These are phyloP conservation scores for Leptodontidium sp. DNA, from an alignment of 2,329 filamentous ascomycete species.

Conservation along the genomic window DNA sequence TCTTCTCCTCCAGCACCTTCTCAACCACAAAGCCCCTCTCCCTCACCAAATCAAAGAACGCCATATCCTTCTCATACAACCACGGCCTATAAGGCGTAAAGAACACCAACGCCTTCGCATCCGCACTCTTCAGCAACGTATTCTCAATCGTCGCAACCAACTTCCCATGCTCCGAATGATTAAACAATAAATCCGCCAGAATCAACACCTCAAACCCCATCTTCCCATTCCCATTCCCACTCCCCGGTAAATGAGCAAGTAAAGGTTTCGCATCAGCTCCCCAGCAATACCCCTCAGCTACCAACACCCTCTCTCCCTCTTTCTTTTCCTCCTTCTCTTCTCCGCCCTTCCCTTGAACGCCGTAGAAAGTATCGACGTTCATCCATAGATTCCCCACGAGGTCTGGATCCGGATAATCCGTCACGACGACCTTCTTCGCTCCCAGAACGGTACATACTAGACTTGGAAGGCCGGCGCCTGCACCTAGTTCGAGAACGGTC, in stretches of 20 bases:
- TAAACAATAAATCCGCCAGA: constrained; percentile 89
- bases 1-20: constrained; percentile 80
- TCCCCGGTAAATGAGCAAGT: constrained; percentile 59
- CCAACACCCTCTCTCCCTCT: constrained; percentile 50
- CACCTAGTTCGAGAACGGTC: constrained; percentile 87
- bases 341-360: neutral
- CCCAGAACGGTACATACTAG: constrained; percentile 79
- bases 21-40: constrained; percentile 77
- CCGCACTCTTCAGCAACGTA: constrained; percentile 62
- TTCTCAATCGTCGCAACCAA: constrained; percentile 75
- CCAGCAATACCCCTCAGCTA: constrained; percentile 83
- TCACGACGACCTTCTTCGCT: constrained; percentile 77
- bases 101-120: constrained; percentile 75
- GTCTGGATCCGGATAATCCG: constrained; percentile 87
- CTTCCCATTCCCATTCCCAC: neutral
- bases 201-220: constrained; percentile 82
- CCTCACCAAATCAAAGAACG: constrained; percentile 82
- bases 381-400: constrained; percentile 80
- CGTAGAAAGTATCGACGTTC: constrained; percentile 65
- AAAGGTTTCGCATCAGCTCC: constrained; percentile 70
- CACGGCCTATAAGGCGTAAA: constrained; percentile 95
- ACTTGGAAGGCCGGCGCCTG: constrained; percentile 84
- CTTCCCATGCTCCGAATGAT: constrained; percentile 85
- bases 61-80: constrained; percentile 84
- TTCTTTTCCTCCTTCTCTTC: neutral